phyloP scores from a whole-genome alignment of 2,329 filamentous ascomycete genomes.

The Lecanoromycetidae sp. region DNA sequence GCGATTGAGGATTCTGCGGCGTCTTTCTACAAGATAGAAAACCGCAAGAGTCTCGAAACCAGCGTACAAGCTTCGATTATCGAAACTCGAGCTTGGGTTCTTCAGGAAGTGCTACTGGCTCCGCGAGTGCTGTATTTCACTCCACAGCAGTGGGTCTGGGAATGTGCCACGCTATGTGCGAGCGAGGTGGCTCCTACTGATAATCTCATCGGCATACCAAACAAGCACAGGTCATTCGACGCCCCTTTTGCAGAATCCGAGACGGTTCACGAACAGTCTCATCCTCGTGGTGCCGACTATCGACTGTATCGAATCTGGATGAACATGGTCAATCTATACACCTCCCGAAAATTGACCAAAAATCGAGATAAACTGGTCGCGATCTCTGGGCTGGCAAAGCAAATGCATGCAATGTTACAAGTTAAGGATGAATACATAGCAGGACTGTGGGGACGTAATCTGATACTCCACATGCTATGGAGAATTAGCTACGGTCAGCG shows the following conservation, averaged over 20 bases:
- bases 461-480: neutral
- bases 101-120: neutral
- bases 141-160: neutral
- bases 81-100: neutral
- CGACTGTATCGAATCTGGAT: neutral
- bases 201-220: neutral
- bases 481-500: neutral
- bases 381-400: constrained; percentile 1
- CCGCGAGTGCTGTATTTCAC: neutral
- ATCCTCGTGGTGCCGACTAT: neutral
- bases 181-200: neutral
- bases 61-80: neutral
- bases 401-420: neutral
- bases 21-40: neutral
- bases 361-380: constrained; percentile 3
- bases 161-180: neutral
- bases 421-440: neutral
- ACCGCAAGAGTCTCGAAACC: neutral
- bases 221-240: neutral
- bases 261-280: neutral
- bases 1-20: neutral
- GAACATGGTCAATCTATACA: neutral
- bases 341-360: neutral
- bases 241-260: neutral
- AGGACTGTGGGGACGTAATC: neutral